Evolutionary conservation across 495 filamentous ascomycete species (phyloP).

Genomic region (Hypoxylon crocopeplum): DNA sequence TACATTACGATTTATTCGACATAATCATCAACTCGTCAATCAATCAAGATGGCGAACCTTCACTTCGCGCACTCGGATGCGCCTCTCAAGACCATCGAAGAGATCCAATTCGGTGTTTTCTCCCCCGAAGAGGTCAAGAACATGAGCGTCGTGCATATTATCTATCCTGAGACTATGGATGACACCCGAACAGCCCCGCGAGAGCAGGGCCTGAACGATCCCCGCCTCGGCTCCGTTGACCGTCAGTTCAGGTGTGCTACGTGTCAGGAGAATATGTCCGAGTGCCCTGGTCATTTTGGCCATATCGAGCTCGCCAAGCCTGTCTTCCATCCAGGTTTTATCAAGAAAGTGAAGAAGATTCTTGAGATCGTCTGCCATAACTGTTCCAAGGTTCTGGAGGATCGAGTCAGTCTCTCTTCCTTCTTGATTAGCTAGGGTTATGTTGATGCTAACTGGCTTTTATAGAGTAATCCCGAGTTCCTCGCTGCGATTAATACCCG

Average conservation of each 20-base stretch:
- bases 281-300: slow-evolving; percentile 97
- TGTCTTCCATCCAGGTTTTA: slow-evolving; percentile 94
- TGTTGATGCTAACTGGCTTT: slow-evolving; percentile 69
- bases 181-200: slow-evolving; percentile 87
- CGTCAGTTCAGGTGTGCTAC: slow-evolving; percentile 92
- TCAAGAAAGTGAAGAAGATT: slow-evolving; percentile 97
- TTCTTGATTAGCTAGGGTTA: slow-evolving; percentile 51
- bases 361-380: slow-evolving; percentile 98
- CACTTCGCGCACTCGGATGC: slow-evolving; percentile 91
- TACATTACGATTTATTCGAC: neutral
- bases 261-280: slow-evolving; percentile 89
- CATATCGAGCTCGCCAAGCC: slow-evolving; percentile 96
- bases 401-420: slow-evolving; percentile 82
- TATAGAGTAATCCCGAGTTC: slow-evolving; percentile 82
- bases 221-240: slow-evolving; percentile 92
- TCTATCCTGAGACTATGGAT: slow-evolving; percentile 99
- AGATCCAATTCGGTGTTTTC: slow-evolving; percentile 97
- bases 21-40: slow-evolving; percentile 12
- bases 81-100: slow-evolving; percentile 92
- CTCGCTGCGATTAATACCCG: slow-evolving; percentile 78
- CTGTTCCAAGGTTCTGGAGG: slow-evolving; percentile 92
- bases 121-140: slow-evolving; percentile 97
- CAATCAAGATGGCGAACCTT: slow-evolving; percentile 84
- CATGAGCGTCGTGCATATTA: slow-evolving; percentile 91
- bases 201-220: slow-evolving; percentile 89